These are phyloP conservation scores for Hymenoscyphus occultus DNA, from an alignment of 2,329 filamentous ascomycete species.

Conservation along the genomic window DNA sequence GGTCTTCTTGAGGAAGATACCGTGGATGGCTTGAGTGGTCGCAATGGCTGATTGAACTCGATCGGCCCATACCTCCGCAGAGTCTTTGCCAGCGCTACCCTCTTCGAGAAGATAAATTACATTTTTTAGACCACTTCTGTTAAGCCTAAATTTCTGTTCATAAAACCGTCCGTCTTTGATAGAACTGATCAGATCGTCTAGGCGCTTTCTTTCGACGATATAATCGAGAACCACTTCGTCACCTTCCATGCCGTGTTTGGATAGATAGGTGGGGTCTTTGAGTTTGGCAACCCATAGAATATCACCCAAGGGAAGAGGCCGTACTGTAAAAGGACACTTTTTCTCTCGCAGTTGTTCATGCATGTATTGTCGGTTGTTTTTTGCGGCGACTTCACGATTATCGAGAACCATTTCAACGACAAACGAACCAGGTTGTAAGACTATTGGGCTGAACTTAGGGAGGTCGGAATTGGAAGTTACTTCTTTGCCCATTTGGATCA, in stretches of 20 bases:
- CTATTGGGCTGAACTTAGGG: slow-evolving; percentile 53
- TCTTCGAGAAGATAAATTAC: slow-evolving; percentile 79
- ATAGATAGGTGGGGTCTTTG: slow-evolving; percentile 55
- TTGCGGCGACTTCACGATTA: slow-evolving; percentile 69
- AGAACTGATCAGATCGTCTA: slow-evolving; percentile 75
- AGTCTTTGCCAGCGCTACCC: slow-evolving; percentile 55
- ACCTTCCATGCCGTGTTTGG: slow-evolving; percentile 56
- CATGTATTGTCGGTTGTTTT: slow-evolving; percentile 74
- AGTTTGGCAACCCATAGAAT: slow-evolving; percentile 77
- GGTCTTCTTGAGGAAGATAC: slow-evolving; percentile 76
- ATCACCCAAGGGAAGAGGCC: slow-evolving; percentile 70
- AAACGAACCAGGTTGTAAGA: slow-evolving; percentile 62
- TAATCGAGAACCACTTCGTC: slow-evolving; percentile 74
- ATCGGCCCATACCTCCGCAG: slow-evolving; percentile 57
- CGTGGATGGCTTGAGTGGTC: slow-evolving; percentile 73
- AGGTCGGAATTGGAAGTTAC: slow-evolving; percentile 26
- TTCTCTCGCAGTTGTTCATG: slow-evolving; percentile 65
- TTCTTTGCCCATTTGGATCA: slow-evolving; percentile 30
- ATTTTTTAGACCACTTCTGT: slow-evolving; percentile 69
- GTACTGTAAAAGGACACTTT: slow-evolving; percentile 64
- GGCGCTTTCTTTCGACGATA: slow-evolving; percentile 76
- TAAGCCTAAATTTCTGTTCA: slow-evolving; percentile 79
- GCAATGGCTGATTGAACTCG: slow-evolving; percentile 70
- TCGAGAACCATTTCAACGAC: slow-evolving; percentile 72
- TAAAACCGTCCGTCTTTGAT: slow-evolving; percentile 81